phyloP scores from a whole-genome alignment of 345 rosid species.

The Gossypium mustelinum region DNA sequence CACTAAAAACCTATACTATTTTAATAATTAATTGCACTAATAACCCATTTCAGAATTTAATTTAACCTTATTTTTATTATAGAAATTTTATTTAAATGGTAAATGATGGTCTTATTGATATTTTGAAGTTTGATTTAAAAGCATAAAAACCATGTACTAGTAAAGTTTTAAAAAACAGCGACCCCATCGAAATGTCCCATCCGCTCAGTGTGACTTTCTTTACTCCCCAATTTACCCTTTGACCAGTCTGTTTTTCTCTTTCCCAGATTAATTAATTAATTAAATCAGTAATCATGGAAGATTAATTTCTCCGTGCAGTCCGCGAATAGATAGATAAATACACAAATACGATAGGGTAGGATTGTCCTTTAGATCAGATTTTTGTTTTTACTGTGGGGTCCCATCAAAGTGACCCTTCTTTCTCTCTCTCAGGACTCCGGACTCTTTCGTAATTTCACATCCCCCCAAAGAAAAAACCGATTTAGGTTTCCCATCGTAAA shows the following conservation, averaged over 20 bases:
- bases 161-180: no score
- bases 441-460: background rate
- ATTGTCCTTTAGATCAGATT: slow-evolving; percentile 7
- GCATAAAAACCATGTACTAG: no score
- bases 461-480: background rate
- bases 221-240: background rate
- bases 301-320: background rate
- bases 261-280: background rate
- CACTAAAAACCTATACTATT: no score
- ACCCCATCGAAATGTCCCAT: no score
- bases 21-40: no score
- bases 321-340: background rate
- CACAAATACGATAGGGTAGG: background rate
- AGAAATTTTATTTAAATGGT: no score
- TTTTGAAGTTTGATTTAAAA: no score
- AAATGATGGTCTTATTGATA: no score
- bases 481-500: background rate
- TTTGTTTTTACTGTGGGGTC: background rate
- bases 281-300: background rate
- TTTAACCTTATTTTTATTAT: no score
- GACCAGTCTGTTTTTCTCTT: background rate
- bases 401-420: background rate
- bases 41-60: no score
- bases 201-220: background rate
- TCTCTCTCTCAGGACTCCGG: background rate